phyloP scores from a whole-genome alignment of 805 yeast species.

The Metschnikowia sp. region DNA sequence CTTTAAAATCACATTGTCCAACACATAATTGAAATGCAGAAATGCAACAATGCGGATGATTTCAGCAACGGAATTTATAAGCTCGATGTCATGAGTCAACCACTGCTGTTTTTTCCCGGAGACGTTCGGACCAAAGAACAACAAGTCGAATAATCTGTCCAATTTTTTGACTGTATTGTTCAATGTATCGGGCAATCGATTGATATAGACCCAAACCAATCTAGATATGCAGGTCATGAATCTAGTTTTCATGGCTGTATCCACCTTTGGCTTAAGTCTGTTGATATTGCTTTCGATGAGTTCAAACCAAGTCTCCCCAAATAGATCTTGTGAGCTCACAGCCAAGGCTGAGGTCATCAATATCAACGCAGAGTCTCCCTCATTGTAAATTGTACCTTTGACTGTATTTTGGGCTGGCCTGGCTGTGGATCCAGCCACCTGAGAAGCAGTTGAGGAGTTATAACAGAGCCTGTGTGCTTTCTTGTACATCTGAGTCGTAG shows the following conservation, averaged over 20 bases:
- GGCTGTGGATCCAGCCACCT: neutral
- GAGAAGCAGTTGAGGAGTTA: conserved; percentile 2
- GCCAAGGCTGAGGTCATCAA: conserved; percentile 70
- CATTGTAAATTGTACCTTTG: conserved; percentile 13
- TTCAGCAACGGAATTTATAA: conserved; percentile 67
- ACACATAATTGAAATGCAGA: conserved; percentile 70
- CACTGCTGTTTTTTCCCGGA: conserved; percentile 65
- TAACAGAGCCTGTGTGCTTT: conserved; percentile 47
- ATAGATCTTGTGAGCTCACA: conserved; percentile 76
- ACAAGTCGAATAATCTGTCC: conserved; percentile 55
- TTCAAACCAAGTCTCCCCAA: conserved; percentile 66
- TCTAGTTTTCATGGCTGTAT: conserved; percentile 48
- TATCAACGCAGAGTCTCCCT: conserved; percentile 69
- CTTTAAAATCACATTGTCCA: conserved; percentile 76
- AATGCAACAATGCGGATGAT: conserved; percentile 75
- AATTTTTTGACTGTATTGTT: conserved; percentile 82
- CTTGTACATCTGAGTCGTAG: conserved; percentile 59
- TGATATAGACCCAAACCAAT: conserved; percentile 85
- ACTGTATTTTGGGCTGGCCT: conserved; percentile 3
- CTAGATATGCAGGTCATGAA: conserved; percentile 67
- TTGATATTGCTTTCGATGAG: conserved; percentile 61
- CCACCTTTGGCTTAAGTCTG: conserved; percentile 61
- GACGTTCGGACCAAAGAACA: conserved; percentile 45
- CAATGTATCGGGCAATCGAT: conserved; percentile 81
- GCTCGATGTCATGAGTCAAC: conserved; percentile 60